Percentiles rank a stretch among this genome's conserved stretches.
Conservation (phyloP, 2,329 filamentous ascomycete species). For the Venturia nashicola region DNA sequence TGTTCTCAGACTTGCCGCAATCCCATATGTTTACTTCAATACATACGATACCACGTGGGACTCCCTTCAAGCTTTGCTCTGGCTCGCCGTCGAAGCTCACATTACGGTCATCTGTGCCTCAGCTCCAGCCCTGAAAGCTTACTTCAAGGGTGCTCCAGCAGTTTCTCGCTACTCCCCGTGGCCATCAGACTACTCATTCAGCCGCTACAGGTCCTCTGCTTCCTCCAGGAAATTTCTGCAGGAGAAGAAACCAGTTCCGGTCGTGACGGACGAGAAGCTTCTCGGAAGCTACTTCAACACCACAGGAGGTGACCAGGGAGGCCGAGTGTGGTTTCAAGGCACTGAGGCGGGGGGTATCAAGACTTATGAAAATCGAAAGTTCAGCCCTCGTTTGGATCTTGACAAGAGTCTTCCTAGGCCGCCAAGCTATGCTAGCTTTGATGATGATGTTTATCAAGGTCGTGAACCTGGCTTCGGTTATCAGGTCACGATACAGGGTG, state of each 20-base stretch:
- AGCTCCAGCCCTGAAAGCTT: constrained; percentile 9
- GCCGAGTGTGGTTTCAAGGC: background rate
- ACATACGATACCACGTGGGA: constrained; percentile 10
- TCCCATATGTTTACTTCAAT: background rate
- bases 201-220: background rate
- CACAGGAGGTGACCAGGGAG: background rate
- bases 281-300: background rate
- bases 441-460: background rate
- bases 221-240: background rate
- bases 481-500: background rate
- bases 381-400: background rate
- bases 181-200: background rate
- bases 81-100: constrained; percentile 8
- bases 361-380: background rate
- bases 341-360: background rate
- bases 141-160: constrained; percentile 8
- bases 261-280: background rate
- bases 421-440: background rate
- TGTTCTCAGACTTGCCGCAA: constrained; percentile 12
- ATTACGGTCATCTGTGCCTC: constrained; percentile 9
- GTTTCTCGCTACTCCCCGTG: background rate
- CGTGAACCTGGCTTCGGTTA: background rate
- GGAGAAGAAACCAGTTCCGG: background rate
- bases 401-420: background rate
- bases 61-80: background rate